Base-by-base conservation (phyloP, 2,329 filamentous ascomycete genomes). In the Didymella glomerata region DNA sequence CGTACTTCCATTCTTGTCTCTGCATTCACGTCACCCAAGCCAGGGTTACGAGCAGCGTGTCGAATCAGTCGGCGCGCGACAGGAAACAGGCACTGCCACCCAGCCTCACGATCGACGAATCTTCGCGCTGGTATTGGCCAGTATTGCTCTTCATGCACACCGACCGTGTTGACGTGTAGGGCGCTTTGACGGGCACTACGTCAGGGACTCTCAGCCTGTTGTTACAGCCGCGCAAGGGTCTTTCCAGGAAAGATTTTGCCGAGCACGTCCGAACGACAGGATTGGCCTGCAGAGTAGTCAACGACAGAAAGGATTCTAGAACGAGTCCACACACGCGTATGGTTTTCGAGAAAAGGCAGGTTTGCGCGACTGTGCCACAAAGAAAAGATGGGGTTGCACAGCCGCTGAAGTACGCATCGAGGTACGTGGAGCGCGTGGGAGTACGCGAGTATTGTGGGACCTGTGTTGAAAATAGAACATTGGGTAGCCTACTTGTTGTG, bases 1-100 rank as follows among this genome's bases (percentile, higher is more conserved):
- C 49, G 32, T 48, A 16, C 44, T 51, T 48, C 57, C 57, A 60
- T 60, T 60, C 57, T 60, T 55, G 48, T 42, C 54, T 41, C n/a
- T 10, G 36, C 38, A 54, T 64, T 65, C 63, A 70, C 69, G 69
- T 72, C 69, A 72, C 69, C 44, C 30, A 50, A 58, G 57, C 65
- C 64, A 65, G 66, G 56, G 49, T 64, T 49, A 18, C 41, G 28
- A 48, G 48, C 49, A 49, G 36, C 40, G 47, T 57, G 28, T 60
- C 54, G 62, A 54, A 62, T 54, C 57, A 63, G 51, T 44, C 40
- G 40, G 49, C 54, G 30, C 51, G 38, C 24, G 25, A 44, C 45
- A 54, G 47, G 49, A 64, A 60, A 49, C 59, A 59, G 61, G 60
- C 57, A 60, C 58, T 53, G 49, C 63, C 61, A 55, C 49, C 57